A percentile compares a stretch with the other conserved stretches of the same genome.
phyloP scores from a whole-genome alignment of 2,329 filamentous ascomycete genomes.

The Fusarium mundagurra region DNA sequence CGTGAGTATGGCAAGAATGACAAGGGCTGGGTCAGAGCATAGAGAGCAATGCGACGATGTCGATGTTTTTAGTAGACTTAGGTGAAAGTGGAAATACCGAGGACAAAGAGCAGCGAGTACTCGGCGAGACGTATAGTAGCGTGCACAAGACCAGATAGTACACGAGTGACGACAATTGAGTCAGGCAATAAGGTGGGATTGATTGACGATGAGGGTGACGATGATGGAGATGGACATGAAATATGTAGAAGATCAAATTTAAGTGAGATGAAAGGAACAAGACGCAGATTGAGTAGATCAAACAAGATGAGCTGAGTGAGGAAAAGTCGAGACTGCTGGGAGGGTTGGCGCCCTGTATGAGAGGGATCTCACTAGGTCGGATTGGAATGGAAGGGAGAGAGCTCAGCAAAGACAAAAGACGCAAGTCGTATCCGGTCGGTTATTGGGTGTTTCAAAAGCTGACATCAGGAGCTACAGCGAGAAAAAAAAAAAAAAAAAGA shows the following conservation, averaged over 20 bases:
- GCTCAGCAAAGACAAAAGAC: background rate
- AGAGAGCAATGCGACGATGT: conserved; percentile 29
- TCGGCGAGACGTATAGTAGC: background rate
- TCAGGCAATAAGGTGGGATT: background rate
- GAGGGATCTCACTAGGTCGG: conserved; percentile 9
- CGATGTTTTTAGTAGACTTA: background rate
- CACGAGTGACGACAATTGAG: background rate
- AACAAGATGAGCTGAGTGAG: background rate
- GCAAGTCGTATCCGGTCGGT: background rate
- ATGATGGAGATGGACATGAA: background rate
- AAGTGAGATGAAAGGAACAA: background rate
- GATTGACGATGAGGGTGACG: background rate
- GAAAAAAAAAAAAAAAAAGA: no score
- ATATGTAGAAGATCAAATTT: background rate
- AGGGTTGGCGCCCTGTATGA: conserved; percentile 14
- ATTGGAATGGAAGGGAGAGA: conserved; percentile 27
- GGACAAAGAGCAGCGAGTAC: background rate
- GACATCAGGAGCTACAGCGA: background rate
- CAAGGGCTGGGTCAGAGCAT: conserved; percentile 11
- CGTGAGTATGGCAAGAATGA: background rate
- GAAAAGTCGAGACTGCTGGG: background rate
- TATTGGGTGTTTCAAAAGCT: conserved; percentile 10
- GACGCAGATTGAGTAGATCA: background rate
- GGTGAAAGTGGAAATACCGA: conserved; percentile 3
- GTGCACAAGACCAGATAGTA: background rate